Base-by-base conservation (phyloP, 805 yeast genomes). In the Cyberlindnera subsufficiens region DNA sequence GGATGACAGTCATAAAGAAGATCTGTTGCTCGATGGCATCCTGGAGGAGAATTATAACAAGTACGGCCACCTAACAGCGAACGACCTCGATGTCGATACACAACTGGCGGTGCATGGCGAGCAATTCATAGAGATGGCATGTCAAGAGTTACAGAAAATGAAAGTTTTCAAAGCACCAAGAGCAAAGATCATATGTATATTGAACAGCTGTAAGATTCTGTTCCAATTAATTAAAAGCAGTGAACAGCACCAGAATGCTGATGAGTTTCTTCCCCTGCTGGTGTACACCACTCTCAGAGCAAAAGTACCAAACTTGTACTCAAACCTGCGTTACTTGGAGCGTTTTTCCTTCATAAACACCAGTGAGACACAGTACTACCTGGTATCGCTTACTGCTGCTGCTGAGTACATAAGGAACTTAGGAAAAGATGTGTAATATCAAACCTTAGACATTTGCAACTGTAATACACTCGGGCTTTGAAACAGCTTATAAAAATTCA, bases 331-430 rank as follows among this genome's bases (percentile, higher is more conserved):
- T 46, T 93, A 88, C 61, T 87, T 93, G 50, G 96, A 89, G 60
- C 69, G 93, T 40, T 93, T 85, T 60, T 67, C 98, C 50, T 80
- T 77, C 42, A 80, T 77, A 6, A 86, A 78, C 37, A 72, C 73
- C 34, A 97, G 99, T 8, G 99, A 93, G 60, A 82, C 91, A 0
- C 85, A 93, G 34, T 93, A 93, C 62, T 93, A 93, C 58, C 67
- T 93, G 42, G 86, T 95, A 25, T 86, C 96, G n/a, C 63, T 91
- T 22, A 87, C 85, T 55, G 95, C 95, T 2, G 97, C 97, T 1
- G 77, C 89, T 11, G 78, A 82, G 46, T 93, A 88, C 58, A 75
- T 93, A 9, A 77, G 79, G 43, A 75, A 78, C 11, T 60, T 93
- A 22, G 45, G 35, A 5, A 25, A 35, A n/a, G 42, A 45, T 17